A percentile compares a stretch with the other conserved stretches of the same genome.
These are phyloP conservation scores for Fraxinus paxiana DNA, from an alignment of 305 asterid species.

Conservation along the genomic window DNA sequence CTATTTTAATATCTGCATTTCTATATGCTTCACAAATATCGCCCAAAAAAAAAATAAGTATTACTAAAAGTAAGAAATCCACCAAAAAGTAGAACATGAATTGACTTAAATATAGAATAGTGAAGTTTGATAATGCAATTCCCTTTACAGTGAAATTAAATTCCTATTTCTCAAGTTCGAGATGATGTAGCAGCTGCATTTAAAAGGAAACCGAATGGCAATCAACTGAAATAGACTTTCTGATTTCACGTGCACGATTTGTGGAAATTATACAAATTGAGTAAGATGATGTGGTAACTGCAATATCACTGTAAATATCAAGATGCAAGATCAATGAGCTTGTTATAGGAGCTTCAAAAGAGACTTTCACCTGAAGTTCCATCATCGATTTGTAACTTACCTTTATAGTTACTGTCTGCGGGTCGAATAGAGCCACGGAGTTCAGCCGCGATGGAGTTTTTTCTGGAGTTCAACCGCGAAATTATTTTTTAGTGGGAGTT, in stretches of 20 bases:
- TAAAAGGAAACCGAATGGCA: conserved; percentile 67
- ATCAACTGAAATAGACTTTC: conserved; percentile 25
- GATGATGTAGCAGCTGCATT: conserved; percentile 69
- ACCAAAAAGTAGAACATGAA: neutral
- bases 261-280: conserved; percentile 70
- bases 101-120: neutral
- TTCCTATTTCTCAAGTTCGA: conserved; percentile 65
- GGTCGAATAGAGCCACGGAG: no score
- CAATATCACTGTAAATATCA: conserved; percentile 43
- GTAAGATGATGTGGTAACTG: conserved; percentile 60
- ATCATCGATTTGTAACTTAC: no score
- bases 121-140: neutral
- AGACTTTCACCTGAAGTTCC: no score
- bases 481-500: no score
- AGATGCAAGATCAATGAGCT: conserved; percentile 47
- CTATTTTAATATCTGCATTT: neutral
- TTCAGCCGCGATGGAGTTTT: no score
- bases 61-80: neutral
- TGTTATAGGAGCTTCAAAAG: conserved; percentile 64
- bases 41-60: neutral
- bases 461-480: no score
- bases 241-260: conserved; percentile 36
- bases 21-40: neutral
- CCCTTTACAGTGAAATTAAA: conserved; percentile 56
- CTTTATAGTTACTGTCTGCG: no score